Base-by-base conservation (phyloP, 2,329 filamentous ascomycete genomes). In the Cercospora canescens region DNA sequence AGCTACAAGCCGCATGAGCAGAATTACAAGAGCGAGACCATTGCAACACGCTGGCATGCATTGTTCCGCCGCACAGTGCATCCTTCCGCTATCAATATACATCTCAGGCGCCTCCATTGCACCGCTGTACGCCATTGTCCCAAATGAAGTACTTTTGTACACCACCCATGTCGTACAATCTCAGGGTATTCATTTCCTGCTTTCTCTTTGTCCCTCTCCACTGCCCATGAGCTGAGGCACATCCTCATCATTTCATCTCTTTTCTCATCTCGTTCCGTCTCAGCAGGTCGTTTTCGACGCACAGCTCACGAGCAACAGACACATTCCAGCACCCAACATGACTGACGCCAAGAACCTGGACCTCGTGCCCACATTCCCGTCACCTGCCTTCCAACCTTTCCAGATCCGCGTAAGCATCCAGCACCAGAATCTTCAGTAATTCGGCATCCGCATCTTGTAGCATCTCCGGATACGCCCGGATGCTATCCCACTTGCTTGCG, bases 391-490 rank as follows among this genome's bases (percentile, higher is more conserved):
- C 63, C 37, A 69, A 35, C 57, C 67, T 61, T 37, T 69, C 67
- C 65, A 63, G 11, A 50, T 69, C 67, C 6, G 63, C 66, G 61
- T 69, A 69, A 12, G 65, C 67, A 57, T 69, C 67, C 56, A 69
- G 28, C 34, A 69, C 67, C 56, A 69, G 45, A 55, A 69, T 69
- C 63, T 69, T 69, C 56, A 69, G 39, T 37, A 69, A 56, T 57
- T 69, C 67, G 18, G 37, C 58, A 35, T 69, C 67, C 3, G 58
- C 67, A 30, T 65, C 67, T 34, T 66, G 65, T 54, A 69, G 39
- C 67, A 69, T 69, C 52, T 69, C 67, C 24, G 67, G 67, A 56
- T 64, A 69, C n/a, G 67, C 67, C 21, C 61, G 56, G 28, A 69
- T 67, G 12, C 65, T 67, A 26, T 69, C 67, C 67, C 67, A 69